These are phyloP conservation scores for Piper longum DNA, from an alignment of 164 flowering plant genomes.

Conservation along the genomic window DNA sequence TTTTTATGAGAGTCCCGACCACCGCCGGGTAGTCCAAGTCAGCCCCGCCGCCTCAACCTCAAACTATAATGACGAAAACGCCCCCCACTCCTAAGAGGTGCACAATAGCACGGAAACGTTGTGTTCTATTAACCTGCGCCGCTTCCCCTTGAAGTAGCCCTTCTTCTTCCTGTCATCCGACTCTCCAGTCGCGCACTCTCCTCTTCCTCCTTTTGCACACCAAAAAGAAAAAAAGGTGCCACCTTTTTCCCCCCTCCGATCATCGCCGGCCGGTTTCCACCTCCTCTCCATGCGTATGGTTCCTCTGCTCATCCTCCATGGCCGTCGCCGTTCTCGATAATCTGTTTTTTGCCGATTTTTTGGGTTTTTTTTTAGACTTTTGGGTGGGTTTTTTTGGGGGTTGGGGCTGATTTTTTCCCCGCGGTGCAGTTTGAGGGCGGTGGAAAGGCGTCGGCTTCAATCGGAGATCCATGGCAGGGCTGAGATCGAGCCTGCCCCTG, in stretches of 20 bases:
- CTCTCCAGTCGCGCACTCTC: no score
- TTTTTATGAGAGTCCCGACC: no score
- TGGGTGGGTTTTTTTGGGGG: not conserved
- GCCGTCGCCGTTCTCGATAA: not conserved
- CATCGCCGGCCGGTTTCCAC: not conserved
- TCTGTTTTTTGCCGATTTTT: not conserved
- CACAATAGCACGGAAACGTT: no score
- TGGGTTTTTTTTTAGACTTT: not conserved
- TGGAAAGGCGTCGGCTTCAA: slow-evolving; percentile 7
- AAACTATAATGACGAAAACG: no score
- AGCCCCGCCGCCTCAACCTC: no score
- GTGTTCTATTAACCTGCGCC: no score
- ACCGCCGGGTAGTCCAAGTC: no score
- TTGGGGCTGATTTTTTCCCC: not conserved
- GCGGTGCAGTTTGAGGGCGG: slow-evolving; percentile 16
- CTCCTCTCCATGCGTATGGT: not conserved
- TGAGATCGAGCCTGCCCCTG: slow-evolving; percentile 76
- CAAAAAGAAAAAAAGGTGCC: not conserved
- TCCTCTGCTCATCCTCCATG: not conserved
- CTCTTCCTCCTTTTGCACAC: no score
- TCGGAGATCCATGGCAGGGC: slow-evolving; percentile 33
- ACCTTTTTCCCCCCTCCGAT: not conserved
- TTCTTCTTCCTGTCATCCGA: no score
- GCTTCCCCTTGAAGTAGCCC: no score
- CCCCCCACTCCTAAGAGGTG: no score